These are phyloP conservation scores for Starmerella powellii DNA, from an alignment of 805 yeast genomes.

Conservation along the genomic window DNA sequence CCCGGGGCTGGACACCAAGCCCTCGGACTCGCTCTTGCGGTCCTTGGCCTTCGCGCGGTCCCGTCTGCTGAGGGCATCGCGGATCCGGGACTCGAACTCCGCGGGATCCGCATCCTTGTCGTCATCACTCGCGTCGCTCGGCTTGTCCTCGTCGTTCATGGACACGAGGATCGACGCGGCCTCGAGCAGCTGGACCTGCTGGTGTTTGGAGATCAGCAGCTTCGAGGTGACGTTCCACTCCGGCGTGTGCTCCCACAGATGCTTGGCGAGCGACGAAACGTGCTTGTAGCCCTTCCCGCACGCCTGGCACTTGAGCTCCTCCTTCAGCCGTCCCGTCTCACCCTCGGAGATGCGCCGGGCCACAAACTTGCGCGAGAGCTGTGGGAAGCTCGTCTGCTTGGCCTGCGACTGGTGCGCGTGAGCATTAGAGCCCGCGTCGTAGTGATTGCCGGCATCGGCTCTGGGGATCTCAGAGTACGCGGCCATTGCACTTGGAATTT, in stretches of 20 bases:
- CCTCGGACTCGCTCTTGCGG: too few species aligned
- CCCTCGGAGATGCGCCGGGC: constrained; percentile 78
- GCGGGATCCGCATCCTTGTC: constrained; percentile 11
- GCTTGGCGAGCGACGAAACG: constrained; percentile 75
- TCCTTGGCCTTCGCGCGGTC: too few species aligned
- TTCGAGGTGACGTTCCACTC: constrained; percentile 85
- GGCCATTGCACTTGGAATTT: too few species aligned
- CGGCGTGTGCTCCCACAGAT: constrained; percentile 88
- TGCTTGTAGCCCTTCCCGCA: constrained; percentile 89
- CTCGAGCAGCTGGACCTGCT: constrained; percentile 68
- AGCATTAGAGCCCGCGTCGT: too few species aligned
- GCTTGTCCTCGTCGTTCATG: constrained; percentile 38
- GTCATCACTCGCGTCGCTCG: constrained; percentile 14
- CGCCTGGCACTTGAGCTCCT: constrained; percentile 75
- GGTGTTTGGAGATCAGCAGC: constrained; percentile 70
- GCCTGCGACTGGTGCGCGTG: neutral
- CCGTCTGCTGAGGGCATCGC: too few species aligned
- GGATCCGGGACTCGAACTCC: too few species aligned
- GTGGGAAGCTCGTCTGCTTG: constrained; percentile 15
- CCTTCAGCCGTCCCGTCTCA: constrained; percentile 72
- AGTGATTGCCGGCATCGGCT: too few species aligned
- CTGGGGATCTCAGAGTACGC: too few species aligned
- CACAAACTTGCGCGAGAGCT: constrained; percentile 42
- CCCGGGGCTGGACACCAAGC: too few species aligned
- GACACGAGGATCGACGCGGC: constrained; percentile 57